Conservation (phyloP, 495 filamentous ascomycete species). For the Penicillium silybi region DNA sequence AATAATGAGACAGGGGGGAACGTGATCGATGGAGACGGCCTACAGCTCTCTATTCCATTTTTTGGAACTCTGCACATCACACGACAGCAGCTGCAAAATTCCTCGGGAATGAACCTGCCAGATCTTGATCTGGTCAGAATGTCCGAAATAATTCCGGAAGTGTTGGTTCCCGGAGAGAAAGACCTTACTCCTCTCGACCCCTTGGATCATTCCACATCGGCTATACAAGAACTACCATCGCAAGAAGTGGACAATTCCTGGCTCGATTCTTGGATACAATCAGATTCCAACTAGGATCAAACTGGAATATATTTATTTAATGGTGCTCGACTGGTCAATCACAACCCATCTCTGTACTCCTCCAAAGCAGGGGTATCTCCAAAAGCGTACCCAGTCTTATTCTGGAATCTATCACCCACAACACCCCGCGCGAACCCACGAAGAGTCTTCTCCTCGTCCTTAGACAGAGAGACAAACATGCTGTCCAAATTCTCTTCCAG, state of each 20-base stretch:
- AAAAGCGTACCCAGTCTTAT: constrained; percentile 18
- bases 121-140: neutral
- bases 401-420: constrained; percentile 19
- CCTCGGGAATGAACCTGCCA: neutral
- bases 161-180: too few species aligned
- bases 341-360: neutral
- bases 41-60: constrained; percentile 30
- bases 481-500: constrained; percentile 51
- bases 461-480: constrained; percentile 7
- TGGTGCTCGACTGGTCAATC: too few species aligned
- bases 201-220: too few species aligned
- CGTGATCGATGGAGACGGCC: neutral
- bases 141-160: neutral
- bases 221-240: too few species aligned
- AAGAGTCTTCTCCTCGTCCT: constrained; percentile 13
- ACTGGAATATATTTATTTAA: too few species aligned
- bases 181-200: too few species aligned
- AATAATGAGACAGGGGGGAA: constrained; percentile 11
- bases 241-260: too few species aligned
- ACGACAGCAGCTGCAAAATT: neutral
- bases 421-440: constrained; percentile 6
- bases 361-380: constrained; percentile 20
- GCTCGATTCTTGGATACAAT: too few species aligned
- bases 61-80: constrained; percentile 39
- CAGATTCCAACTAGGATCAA: too few species aligned